These are phyloP conservation scores for Nyssa sinensis DNA, from an alignment of 148 eudicot genomes.

Conservation along the genomic window DNA sequence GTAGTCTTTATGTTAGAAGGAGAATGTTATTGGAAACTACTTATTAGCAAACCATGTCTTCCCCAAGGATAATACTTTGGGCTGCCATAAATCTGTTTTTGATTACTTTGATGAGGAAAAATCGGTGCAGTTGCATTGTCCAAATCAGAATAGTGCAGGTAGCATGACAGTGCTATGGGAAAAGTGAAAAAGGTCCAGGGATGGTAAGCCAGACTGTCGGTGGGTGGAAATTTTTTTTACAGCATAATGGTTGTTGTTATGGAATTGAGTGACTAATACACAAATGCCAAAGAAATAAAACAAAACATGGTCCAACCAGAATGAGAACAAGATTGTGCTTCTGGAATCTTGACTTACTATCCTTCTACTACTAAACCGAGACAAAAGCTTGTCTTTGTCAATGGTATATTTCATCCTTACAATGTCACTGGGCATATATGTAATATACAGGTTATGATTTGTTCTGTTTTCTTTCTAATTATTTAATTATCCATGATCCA, in stretches of 20 bases:
- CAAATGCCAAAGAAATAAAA: not conserved
- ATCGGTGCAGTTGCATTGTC: not conserved
- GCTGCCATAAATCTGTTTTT: too few species aligned
- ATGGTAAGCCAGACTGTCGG: not conserved
- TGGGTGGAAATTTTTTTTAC: not conserved
- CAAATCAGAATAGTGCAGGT: not conserved
- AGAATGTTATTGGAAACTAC: too few species aligned
- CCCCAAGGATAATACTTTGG: too few species aligned
- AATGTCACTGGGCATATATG: not conserved
- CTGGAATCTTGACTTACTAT: conserved; percentile 3
- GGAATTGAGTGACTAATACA: not conserved
- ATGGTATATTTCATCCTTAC: not conserved
- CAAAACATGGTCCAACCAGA: not conserved
- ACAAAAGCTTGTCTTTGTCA: too few species aligned
- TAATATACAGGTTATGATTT: not conserved
- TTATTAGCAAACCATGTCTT: too few species aligned
- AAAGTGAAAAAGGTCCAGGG: not conserved
- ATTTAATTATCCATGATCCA: not conserved
- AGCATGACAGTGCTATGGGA: not conserved
- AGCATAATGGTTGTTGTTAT: not conserved
- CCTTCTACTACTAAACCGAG: not conserved
- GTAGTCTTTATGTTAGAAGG: too few species aligned
- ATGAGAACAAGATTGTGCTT: not conserved
- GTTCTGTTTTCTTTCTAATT: not conserved
- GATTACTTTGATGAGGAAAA: not conserved